A percentile compares a stretch with the other conserved stretches of the same genome.
phyloP scores from a whole-genome alignment of 805 yeast species.

The Wickerhamomyces bovis region DNA sequence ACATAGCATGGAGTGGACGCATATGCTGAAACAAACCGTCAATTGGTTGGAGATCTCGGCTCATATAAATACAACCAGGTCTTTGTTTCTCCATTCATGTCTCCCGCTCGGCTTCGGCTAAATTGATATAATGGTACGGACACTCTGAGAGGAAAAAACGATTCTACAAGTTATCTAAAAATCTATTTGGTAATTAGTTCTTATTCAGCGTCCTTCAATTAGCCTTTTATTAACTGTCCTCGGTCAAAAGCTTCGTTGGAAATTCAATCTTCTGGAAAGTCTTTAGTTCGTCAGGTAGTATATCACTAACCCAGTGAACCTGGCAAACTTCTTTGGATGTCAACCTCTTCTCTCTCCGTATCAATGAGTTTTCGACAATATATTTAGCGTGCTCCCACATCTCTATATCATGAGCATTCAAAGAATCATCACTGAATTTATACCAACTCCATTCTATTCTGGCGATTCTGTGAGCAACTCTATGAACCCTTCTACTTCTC shows the following conservation, averaged over 20 bases:
- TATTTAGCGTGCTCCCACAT: constrained; percentile 43
- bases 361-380: constrained; percentile 44
- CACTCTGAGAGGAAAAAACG: no score
- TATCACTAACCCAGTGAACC: constrained; percentile 30
- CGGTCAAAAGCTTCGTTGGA: neutral
- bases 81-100: no score
- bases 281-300: constrained; percentile 8
- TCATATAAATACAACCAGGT: no score
- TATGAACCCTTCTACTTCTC: constrained; percentile 39
- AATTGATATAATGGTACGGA: no score
- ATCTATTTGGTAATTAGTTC: neutral
- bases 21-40: no score
- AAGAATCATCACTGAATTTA: constrained; percentile 32
- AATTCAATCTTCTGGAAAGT: neutral
- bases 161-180: no score
- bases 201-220: neutral
- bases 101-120: no score
- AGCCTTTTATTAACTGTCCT: neutral
- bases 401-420: constrained; percentile 6
- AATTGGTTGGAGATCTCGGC: no score
- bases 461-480: constrained; percentile 85
- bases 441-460: constrained; percentile 90
- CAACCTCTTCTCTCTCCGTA: constrained; percentile 41
- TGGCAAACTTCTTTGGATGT: constrained; percentile 28
- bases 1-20: no score